Evolutionary conservation across 352 stramenopile species (phyloP).

Genomic region (Phytopythium mirpurense): DNA sequence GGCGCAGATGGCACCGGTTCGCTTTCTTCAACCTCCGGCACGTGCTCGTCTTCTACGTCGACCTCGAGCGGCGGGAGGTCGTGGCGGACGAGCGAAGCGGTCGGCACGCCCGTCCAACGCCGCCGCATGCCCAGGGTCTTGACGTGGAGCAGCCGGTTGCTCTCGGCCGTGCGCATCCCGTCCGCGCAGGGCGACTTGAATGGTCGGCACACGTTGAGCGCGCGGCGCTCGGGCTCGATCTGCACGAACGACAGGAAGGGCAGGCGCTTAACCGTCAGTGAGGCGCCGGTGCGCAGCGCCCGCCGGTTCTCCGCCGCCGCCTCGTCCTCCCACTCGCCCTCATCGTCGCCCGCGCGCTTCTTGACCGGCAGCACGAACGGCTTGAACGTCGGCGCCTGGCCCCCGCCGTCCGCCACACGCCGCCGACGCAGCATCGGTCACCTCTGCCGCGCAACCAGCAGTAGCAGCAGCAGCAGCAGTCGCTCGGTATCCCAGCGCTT

Average conservation of each 20-base stretch:
- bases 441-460: constrained; percentile 15
- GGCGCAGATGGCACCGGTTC: constrained; percentile 11
- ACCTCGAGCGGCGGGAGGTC: constrained; percentile 56
- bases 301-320: constrained; percentile 41
- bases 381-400: constrained; percentile 54
- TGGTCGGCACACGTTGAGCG: constrained; percentile 46
- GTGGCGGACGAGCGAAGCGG: constrained; percentile 60
- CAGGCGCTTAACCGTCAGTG: constrained; percentile 65
- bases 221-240: constrained; percentile 45
- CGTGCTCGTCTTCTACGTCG: constrained; percentile 56
- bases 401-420: constrained; percentile 7
- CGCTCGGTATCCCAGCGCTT: no score
- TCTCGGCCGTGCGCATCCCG: constrained; percentile 55
- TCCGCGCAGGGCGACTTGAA: constrained; percentile 79
- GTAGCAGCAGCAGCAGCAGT: no score
- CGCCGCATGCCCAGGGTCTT: constrained; percentile 84
- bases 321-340: constrained; percentile 27
- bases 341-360: constrained; percentile 9
- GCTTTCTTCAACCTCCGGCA: constrained; percentile 19
- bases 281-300: constrained; percentile 41
- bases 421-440: constrained; percentile 40
- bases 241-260: constrained; percentile 82
- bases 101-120: constrained; percentile 39
- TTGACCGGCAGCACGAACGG: constrained; percentile 74
- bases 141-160: constrained; percentile 64